phyloP scores from a whole-genome alignment of 352 stramenopile species.

The Pythium diclinum region DNA sequence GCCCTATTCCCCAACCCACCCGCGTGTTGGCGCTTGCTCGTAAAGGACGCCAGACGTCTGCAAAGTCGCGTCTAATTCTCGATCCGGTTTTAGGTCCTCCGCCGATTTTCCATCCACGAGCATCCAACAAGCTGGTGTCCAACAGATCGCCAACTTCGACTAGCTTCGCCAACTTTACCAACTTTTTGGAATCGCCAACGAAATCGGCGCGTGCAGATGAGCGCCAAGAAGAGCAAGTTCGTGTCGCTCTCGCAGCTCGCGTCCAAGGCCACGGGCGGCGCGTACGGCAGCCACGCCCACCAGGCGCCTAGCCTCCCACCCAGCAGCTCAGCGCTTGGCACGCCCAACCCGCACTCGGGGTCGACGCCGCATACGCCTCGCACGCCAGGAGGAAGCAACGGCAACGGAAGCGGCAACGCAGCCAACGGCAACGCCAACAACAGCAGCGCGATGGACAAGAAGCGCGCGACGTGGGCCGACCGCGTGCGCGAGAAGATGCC shows the following conservation, averaged over 20 bases:
- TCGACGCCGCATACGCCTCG: background rate
- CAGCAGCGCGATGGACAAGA: constrained; percentile 16
- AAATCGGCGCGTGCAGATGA: background rate
- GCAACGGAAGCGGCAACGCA: background rate
- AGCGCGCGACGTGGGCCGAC: constrained; percentile 62
- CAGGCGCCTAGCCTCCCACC: constrained; percentile 17
- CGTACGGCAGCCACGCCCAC: constrained; percentile 22
- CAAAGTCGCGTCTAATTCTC: background rate
- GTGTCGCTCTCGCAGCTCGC: constrained; percentile 38
- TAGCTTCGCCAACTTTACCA: background rate
- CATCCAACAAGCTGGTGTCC: constrained; percentile 1
- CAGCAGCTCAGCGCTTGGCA: constrained; percentile 2
- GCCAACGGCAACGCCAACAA: background rate
- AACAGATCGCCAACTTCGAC: background rate
- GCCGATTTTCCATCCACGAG: background rate
- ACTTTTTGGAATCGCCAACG: background rate
- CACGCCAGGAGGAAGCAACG: background rate
- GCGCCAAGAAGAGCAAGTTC: constrained; percentile 59
- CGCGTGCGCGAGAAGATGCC: constrained; percentile 80
- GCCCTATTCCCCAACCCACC: background rate
- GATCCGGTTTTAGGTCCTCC: background rate
- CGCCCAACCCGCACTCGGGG: background rate
- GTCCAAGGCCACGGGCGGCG: constrained; percentile 40
- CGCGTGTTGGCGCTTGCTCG: background rate
- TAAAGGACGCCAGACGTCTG: background rate